Base-by-base conservation (phyloP, 352 stramenopile species). In the Phytophthora nicotianae region DNA sequence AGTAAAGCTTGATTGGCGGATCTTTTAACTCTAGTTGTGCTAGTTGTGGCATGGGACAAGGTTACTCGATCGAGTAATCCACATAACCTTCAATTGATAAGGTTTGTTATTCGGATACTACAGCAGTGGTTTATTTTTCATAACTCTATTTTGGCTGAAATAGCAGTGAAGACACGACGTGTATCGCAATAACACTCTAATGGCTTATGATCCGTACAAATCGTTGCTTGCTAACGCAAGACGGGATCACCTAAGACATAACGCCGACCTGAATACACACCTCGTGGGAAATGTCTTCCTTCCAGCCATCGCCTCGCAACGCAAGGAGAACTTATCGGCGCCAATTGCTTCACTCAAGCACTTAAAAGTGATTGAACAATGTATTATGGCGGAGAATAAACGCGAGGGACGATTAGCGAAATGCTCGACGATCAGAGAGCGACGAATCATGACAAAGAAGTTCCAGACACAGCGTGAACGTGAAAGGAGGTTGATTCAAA, bases 361-460 rank as follows among this genome's bases (percentile, higher is more conserved):
- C 48, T 46, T 91, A 8, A 68, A 83, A 48, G 71, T 92, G 37
- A 90, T 92, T 20, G 83, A 92, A 47, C 80, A 90, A 37, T 92
- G 82, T 58, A 89, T 92, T 50, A 29, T 73, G 37, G 78, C 83
- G 2, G 81, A 92, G 57, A 92, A 88, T 64, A 79, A 79, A 49
- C 81, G 79, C 10, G 83, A 92, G 57, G 71, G 74, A 21, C 70
- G 77, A 40, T 58, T 92, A 41, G 71, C 77, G 9, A 74, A 75
- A 33, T 92, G 83, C 58, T 40, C 62, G 10, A 77, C 63, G 11
- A 70, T 77, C 11, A 75, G 75, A 24, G 77, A 88, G 42, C 74
- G 78, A 7, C 70, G 66, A n/a, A 67, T 62, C 16, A 65, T 86
- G 46, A 64, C 72, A 19, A 86, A 79, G 40, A 86, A 86, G 52